Base-by-base conservation (phyloP, 495 filamentous ascomycete species). In the Tuber aestivum region DNA sequence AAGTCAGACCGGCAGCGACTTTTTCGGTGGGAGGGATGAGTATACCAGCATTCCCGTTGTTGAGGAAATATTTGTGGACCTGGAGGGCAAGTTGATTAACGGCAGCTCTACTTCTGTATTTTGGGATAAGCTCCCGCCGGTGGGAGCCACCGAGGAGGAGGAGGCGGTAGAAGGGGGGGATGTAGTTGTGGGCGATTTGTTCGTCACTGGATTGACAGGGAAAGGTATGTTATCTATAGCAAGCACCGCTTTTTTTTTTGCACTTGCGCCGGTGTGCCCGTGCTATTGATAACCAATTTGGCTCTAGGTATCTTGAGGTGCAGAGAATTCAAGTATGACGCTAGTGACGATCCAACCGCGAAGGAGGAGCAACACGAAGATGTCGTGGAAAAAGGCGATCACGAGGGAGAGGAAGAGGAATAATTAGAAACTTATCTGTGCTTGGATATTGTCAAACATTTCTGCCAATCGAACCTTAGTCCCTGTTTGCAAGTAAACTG, bases 31-130 rank as follows among this genome's bases (percentile, higher is more conserved):
- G n/a, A 68, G 48, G 32, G 76, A 74, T 27, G 81, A 79, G 50
- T 83, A 81, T 41, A 83, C 81, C 41, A 73, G 73, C 10, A 71
- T 42, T 37, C 78, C 78, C 32, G 71, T 61, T 27, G 81, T 83
- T 0, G 81, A 83, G 70, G 71, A 75, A 56, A 48, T 83, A 27
- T 35, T 83, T 18, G 72, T 81, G 50, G 81, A 83, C 48, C 23
- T 75, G 20, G 35, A 37, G 7, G 81, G 81, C 3, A 68, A 69
- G 73, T 73, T 80, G 74, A 70, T 76, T 32, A 81, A 82, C 72
- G 78, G 42, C 35, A 81, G 77, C 56, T 48, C 74, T 14, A 83
- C 78, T 10, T 75, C 81, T 41, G 32, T 81, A 20, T 78, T 82
- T 70, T 77, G 72, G 12, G 72, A 79, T 72, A 70, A 41, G 73